phyloP scores from a whole-genome alignment of 2,329 filamentous ascomycete species.

The Aspergillus terreus region DNA sequence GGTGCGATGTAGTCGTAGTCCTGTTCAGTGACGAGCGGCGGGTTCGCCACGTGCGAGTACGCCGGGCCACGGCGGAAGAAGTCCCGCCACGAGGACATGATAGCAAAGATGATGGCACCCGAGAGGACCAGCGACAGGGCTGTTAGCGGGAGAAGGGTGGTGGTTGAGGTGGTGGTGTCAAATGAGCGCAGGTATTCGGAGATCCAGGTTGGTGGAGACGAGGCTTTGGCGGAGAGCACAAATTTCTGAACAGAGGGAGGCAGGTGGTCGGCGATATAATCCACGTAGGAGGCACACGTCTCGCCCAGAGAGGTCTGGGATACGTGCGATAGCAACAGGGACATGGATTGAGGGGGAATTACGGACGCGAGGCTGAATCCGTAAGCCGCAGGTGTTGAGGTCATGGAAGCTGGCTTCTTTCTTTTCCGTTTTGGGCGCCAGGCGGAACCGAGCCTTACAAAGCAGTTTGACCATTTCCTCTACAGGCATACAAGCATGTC shows the following conservation, averaged over 20 bases:
- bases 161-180: slow-evolving; percentile 16
- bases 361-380: background rate
- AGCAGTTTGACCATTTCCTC: too few species aligned
- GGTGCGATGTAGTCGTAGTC: slow-evolving; percentile 40
- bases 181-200: slow-evolving; percentile 9
- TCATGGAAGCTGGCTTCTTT: slow-evolving; percentile 9
- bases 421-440: background rate
- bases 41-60: slow-evolving; percentile 20
- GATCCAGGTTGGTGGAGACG: slow-evolving; percentile 16
- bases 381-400: background rate
- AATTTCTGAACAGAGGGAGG: slow-evolving; percentile 31
- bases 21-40: slow-evolving; percentile 35
- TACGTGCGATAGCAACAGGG: slow-evolving; percentile 33
- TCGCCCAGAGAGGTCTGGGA: slow-evolving; percentile 38
- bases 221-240: slow-evolving; percentile 19
- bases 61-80: slow-evolving; percentile 31
- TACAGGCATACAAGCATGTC: too few species aligned
- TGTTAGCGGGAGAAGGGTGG: slow-evolving; percentile 17
- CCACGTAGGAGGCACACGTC: slow-evolving; percentile 38
- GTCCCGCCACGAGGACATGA: slow-evolving; percentile 33
- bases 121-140: slow-evolving; percentile 14
- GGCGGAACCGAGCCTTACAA: too few species aligned
- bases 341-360: slow-evolving; percentile 29
- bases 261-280: slow-evolving; percentile 29
- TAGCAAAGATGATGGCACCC: slow-evolving; percentile 25